A percentile compares a stretch with the other conserved stretches of the same genome.
Conservation (phyloP, 1,139 yeast genomes). For the Kodamaea arcana region DNA sequence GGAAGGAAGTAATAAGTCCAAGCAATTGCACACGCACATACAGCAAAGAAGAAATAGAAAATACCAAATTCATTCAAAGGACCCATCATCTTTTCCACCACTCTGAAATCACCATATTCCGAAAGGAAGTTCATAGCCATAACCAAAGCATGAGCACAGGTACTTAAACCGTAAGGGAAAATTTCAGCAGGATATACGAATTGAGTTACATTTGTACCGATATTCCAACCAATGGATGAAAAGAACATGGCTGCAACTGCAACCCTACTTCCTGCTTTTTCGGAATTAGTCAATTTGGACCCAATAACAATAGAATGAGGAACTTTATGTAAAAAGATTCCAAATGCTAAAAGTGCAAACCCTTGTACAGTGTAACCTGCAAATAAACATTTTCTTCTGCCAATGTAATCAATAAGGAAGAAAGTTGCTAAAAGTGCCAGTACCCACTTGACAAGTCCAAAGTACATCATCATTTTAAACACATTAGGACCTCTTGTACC, state of each 20-base stretch:
- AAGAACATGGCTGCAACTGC: constrained; percentile 20
- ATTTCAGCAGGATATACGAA: constrained; percentile 22
- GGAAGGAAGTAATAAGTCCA: constrained; percentile 24
- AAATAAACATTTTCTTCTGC: constrained; percentile 34
- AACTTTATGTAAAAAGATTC: constrained; percentile 18
- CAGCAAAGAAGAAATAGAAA: constrained; percentile 17
- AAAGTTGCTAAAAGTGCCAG: constrained; percentile 40
- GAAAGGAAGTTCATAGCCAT: constrained; percentile 24
- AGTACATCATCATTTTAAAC: constrained; percentile 43
- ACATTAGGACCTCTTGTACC: constrained; percentile 37
- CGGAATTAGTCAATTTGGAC: constrained; percentile 12
- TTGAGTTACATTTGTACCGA: constrained; percentile 22
- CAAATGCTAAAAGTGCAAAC: constrained; percentile 17
- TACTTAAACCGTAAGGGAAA: constrained; percentile 20
- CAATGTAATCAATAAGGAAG: constrained; percentile 45
- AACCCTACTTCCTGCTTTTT: constrained; percentile 14
- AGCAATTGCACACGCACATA: constrained; percentile 14
- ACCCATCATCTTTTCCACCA: constrained; percentile 20
- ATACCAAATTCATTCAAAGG: constrained; percentile 17
- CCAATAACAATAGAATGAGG: constrained; percentile 16
- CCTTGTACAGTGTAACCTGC: constrained; percentile 24
- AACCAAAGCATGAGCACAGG: constrained; percentile 19
- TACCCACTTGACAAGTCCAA: constrained; percentile 44
- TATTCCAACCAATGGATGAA: constrained; percentile 23
- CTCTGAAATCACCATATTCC: constrained; percentile 23